A percentile compares a stretch with the other conserved stretches of the same genome.
Evolutionary conservation across 306 rosid genomes (phyloP).

Genomic region (Senna tora): DNA sequence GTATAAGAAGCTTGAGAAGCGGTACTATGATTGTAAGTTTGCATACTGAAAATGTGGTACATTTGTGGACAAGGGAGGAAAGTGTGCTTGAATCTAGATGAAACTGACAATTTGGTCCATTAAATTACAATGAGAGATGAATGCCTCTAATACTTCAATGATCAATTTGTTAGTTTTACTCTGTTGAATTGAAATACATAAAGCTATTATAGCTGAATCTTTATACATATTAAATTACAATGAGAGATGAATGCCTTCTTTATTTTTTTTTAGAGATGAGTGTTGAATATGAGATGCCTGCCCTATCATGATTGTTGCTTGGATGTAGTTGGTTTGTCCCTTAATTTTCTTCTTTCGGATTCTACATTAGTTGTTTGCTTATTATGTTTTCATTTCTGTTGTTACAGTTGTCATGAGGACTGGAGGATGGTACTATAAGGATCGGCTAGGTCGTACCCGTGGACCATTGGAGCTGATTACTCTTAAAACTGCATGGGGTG

Average conservation of each 20-base stretch:
- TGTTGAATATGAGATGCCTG: conserved; percentile 21
- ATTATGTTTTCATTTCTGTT: conserved; percentile 29
- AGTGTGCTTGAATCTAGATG: conserved; percentile 1
- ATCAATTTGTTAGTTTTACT: background rate
- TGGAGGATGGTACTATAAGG: conserved; percentile 86
- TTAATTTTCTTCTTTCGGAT: conserved; percentile 20
- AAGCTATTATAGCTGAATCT: background rate
- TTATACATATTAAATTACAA: background rate
- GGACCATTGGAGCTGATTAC: conserved; percentile 77
- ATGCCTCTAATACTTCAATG: no score
- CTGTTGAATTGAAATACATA: no score
- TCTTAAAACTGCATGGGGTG: conserved; percentile 93
- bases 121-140: no score
- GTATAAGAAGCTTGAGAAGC: conserved; percentile 77
- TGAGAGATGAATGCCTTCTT: background rate
- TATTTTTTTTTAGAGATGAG: background rate
- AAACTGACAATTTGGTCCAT: background rate
- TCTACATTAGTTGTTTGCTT: conserved; percentile 23
- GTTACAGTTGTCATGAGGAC: conserved; percentile 81
- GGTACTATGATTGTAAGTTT: conserved; percentile 90
- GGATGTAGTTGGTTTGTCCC: conserved; percentile 1
- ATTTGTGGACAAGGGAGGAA: background rate
- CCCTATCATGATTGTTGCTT: background rate
- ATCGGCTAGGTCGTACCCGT: conserved; percentile 86
- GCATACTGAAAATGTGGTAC: background rate